Evolutionary conservation across 2,329 filamentous ascomycete genomes (phyloP).

Genomic region (Trichoderma arundinaceum): DNA sequence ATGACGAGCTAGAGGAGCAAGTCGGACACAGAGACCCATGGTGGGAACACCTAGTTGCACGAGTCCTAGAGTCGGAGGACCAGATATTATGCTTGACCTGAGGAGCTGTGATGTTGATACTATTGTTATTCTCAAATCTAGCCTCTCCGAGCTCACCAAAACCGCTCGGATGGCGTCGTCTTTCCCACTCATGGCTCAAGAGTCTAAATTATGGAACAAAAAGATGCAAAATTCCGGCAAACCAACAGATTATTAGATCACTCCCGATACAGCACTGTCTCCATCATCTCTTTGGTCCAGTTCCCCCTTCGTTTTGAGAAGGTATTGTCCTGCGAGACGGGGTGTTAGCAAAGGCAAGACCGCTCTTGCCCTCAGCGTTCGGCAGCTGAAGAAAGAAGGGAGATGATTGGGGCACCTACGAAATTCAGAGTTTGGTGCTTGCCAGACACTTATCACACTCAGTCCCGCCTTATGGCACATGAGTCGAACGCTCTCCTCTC

Average conservation of each 20-base stretch:
- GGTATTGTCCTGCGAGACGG: constrained; percentile 45
- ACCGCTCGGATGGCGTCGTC: background rate
- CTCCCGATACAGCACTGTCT: constrained; percentile 48
- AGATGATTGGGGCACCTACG: constrained; percentile 38
- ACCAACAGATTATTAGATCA: constrained; percentile 2
- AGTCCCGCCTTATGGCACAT: constrained; percentile 50
- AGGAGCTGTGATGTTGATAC: constrained; percentile 23
- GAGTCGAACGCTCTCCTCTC: constrained; percentile 44
- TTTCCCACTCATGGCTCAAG: background rate
- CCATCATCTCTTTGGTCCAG: constrained; percentile 44
- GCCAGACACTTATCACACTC: constrained; percentile 46
- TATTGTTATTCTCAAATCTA: constrained; percentile 6
- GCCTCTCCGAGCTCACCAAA: constrained; percentile 17
- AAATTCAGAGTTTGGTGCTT: constrained; percentile 48
- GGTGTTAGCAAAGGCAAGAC: constrained; percentile 32
- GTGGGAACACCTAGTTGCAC: constrained; percentile 50
- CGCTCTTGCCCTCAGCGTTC: constrained; percentile 6
- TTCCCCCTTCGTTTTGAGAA: constrained; percentile 43
- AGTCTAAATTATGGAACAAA: background rate
- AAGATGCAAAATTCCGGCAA: background rate
- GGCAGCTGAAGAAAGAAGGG: background rate
- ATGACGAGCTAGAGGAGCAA: constrained; percentile 33
- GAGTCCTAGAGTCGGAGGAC: constrained; percentile 41
- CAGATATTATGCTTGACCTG: constrained; percentile 50
- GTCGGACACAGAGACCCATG: constrained; percentile 44